Evolutionary conservation across 2,329 filamentous ascomycete genomes (phyloP), one percentile per base, ranked within the genome.

Genomic region (Thermochaetoides dissita): DNA sequence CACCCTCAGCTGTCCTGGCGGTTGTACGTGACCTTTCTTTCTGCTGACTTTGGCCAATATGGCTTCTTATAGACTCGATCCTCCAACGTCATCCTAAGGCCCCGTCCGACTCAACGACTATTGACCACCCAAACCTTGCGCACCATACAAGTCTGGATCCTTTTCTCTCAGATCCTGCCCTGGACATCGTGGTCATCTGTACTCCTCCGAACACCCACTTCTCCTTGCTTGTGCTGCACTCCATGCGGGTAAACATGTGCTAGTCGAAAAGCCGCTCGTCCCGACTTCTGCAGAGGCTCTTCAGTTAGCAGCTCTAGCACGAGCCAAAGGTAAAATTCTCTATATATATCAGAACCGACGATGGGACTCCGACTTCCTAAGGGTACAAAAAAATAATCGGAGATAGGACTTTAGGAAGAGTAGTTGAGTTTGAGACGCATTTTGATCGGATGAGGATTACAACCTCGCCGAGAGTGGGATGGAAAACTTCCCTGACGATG

Each of bases 241-340:
- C 38, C 68, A 80, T 55, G 66, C 72, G 8, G 79, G 79, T 52
- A 88, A 88, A 65, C 79, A 89, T 59, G 80, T 88, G 28, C 67
- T 89, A 40, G 80, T 82, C 38, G 84, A 89, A 65, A 89, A 89
- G 66, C 84, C 84, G 2, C 89, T 89, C 57, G 81, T 84, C 9
- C 79, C 83, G 12, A 82, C 78, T 1, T 66, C 72, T 1, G 66
- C 72, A 44, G 78, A 88, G 61, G 83, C 83, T 8, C 68, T 74
- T 31, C 62, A 74, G 50, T 72, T 89, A 6, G 69, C 73, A 36
- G 59, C 60, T 8, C 62, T 79, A 39, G 72, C 79, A 8, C 59
- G 67, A 48, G 59, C 69, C 45, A 59, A 68, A 37, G 59, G 64
- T 33, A 67, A 66, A 42, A 57, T 79, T 36, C 59, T 84, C 46